Base-by-base conservation (phyloP, 2,329 filamentous ascomycete species). In the Penicillium verrucosum region DNA sequence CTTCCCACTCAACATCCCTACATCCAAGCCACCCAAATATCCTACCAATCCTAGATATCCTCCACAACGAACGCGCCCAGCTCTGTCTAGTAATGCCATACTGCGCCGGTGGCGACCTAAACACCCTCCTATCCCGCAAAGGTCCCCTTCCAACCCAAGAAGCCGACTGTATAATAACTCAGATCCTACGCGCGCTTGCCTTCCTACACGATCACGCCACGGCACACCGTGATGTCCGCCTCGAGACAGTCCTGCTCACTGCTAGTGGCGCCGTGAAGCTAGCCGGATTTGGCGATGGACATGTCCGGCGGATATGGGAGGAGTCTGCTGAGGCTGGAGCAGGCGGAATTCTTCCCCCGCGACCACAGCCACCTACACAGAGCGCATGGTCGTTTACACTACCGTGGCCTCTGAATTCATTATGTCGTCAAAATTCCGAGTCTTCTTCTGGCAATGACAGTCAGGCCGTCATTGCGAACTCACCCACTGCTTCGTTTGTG, bases 221-320 rank as follows among this genome's bases (percentile, higher is more conserved):
- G 67, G 92, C 97, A 0, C 93, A 97, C 73, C 89, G 93, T 46
- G 92, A 97, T 68, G 84, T 97, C 65, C 97, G 96, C 70, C 92
- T 93, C 0, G 92, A 97, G 67, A 97, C 97, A 62, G 94, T 97
- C 43, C 81, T 97, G 0, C 89, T 97, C 57, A 84, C 96, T 60
- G 83, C 85, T 1, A 80, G 85, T 2, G 89, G 90, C 52, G 90
- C 92, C 60, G 89, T 95, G 27, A 94, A 95, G 63, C 92, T 97
- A 58, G 92, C 92, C 10, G 93, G 97, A 64, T 97, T 97, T 70
- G 93, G 92, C 93, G 41, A 65, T 25, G 67, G 54, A 89, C 92
- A 36, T 27, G 95, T 91, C 0, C 90, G 87, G 54, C 89, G 89
- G 1, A 87, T 92, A 63, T 65, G 63, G 63, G 48, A 46, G 10